Base-by-base conservation (phyloP, 331 rosid genomes). In the Malus hybrid region DNA sequence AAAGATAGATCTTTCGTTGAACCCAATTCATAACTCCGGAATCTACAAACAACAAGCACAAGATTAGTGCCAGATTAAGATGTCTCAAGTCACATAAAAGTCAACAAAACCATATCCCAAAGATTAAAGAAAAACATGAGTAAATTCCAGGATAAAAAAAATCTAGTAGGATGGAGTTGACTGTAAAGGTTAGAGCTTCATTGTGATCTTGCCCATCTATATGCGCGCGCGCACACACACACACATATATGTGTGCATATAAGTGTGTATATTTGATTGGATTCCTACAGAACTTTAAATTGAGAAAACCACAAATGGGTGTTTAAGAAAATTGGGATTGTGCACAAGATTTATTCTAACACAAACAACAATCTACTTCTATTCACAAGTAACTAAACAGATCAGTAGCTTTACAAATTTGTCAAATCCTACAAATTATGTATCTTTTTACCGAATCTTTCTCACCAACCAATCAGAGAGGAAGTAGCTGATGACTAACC, bases 1-100 rank as follows among this genome's bases (percentile, higher is more conserved):
- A 93, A 34, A 91, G 95, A 77, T 83, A 86, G 79, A 91, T 81
- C 88, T 91, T 91, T 62, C 91, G 93, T 77, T 87, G 97, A 83
- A 93, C 64, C 96, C 97, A 93, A 80, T 93, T 93, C 96, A 91
- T 91, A 57, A 52, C 50, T 79, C 36, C 32, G 48, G 59, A 65
- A 65, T 50, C 84, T 79, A 61, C 65, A 69, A 80, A 52, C 24
- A 81, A 0, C 7, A 18, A 64, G 69, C 69, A 64, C 33, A 64
- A 16, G 44, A 16, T 64, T 18, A 10, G 24, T 32, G 8, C 42
- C 22, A 16, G 24, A 20, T 62, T 32, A 31, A 64, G 44, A 64
- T 32, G 4, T 7, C 12, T 8, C 22, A 7, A 0, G 10, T 16
- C 13, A 64, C 7, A 64, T 0, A 7, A 1, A 31, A 64, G 22